Conservation (phyloP, 148 eudicot genomes). For the Silene conica region DNA sequence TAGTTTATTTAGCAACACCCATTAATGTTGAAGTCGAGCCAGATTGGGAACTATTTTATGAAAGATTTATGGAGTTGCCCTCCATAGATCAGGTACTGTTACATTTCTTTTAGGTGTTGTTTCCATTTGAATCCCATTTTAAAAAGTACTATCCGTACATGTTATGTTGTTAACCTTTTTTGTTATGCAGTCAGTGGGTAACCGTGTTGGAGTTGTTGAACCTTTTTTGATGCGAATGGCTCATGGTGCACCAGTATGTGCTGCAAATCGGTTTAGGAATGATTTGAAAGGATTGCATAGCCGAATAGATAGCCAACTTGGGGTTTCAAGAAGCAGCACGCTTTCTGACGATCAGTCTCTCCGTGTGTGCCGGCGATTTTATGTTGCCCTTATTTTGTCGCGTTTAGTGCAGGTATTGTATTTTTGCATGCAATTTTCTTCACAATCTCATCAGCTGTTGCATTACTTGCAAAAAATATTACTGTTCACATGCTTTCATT, state of each 20-base stretch:
- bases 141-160: not conserved
- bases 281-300: conserved; percentile 45
- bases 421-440: not conserved
- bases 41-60: conserved; percentile 96
- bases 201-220: conserved; percentile 92
- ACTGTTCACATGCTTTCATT: not conserved
- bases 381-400: conserved; percentile 92
- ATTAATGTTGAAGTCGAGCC: conserved; percentile 97
- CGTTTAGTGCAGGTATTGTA: conserved; percentile 80
- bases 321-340: conserved; percentile 36
- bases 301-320: conserved; percentile 39
- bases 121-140: not conserved
- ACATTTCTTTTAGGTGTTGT: not conserved
- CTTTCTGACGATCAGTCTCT: conserved; percentile 82
- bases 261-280: conserved; percentile 47
- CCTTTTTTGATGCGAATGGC: conserved; percentile 99
- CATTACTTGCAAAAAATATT: not conserved
- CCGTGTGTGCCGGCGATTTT: conserved; percentile 83
- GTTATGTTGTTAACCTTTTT: conserved; percentile 4
- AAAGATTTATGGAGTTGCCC: conserved; percentile 85
- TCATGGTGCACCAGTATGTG: conserved; percentile 74
- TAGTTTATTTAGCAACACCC: conserved; percentile 93
- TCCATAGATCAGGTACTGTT: conserved; percentile 73
- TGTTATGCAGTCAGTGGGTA: conserved; percentile 81
- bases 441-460: not conserved